A percentile compares a stretch with the other conserved stretches of the same genome.
These are phyloP conservation scores for Microthlaspi erraticum DNA, from an alignment of 345 rosid species.

Conservation along the genomic window DNA sequence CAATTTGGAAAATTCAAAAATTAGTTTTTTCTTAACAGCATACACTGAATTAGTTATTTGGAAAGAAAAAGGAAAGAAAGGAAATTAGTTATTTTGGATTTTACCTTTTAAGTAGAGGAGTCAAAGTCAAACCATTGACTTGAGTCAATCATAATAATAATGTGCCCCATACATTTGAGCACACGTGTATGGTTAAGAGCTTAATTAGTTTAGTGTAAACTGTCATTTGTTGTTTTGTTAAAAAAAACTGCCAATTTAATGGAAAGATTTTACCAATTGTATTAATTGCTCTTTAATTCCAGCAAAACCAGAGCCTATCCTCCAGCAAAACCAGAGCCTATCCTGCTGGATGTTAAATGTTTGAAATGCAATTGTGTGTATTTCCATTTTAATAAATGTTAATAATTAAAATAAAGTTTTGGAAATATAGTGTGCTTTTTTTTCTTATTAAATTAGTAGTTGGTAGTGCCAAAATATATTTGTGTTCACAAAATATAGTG, in stretches of 20 bases:
- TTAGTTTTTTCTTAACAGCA: neutral
- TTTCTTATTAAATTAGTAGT: neutral
- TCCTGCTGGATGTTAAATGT: neutral
- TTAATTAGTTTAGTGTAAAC: neutral
- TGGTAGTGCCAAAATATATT: slow-evolving; percentile 17
- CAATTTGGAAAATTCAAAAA: neutral
- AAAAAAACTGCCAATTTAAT: neutral
- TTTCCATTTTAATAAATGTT: neutral
- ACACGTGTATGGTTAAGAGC: neutral
- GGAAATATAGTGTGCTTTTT: neutral
- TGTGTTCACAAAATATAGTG: neutral
- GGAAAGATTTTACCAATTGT: neutral
- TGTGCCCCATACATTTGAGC: neutral
- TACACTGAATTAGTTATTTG: neutral
- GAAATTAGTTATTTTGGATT: neutral
- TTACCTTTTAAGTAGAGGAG: slow-evolving; percentile 1
- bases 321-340: too few relatives aligned
- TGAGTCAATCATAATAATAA: neutral
- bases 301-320: neutral
- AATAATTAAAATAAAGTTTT: neutral
- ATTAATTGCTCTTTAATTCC: neutral
- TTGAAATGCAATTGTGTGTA: neutral
- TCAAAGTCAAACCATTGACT: neutral
- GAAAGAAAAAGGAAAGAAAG: neutral
- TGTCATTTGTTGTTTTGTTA: neutral